These are phyloP conservation scores for Cotoneaster glaucophyllus DNA, from an alignment of 306 rosid species.

Conservation along the genomic window DNA sequence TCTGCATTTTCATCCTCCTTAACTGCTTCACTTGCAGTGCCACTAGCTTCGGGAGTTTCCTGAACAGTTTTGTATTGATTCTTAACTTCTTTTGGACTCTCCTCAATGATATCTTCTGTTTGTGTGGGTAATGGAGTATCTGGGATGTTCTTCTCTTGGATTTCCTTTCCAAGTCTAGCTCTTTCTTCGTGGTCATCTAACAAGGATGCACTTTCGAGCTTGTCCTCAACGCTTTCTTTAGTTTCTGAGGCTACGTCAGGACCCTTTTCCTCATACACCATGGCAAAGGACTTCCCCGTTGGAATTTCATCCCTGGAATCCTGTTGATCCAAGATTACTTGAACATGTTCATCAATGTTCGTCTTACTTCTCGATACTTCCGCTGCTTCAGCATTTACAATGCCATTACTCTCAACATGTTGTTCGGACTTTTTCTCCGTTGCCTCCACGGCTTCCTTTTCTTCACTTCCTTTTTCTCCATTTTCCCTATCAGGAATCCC, in stretches of 20 bases:
- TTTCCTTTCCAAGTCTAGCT: background rate
- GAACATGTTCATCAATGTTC: constrained; percentile 12
- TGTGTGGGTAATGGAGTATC: background rate
- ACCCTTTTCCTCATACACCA: too few species aligned
- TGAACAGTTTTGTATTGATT: background rate
- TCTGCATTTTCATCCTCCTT: background rate
- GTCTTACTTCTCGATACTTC: too few species aligned
- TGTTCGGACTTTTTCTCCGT: constrained; percentile 14
- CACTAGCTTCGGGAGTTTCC: background rate
- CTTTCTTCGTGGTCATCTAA: background rate
- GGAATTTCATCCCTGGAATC: too few species aligned
- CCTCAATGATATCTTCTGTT: constrained; percentile 1
- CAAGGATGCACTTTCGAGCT: background rate
- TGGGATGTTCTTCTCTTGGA: background rate
- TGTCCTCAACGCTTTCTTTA: background rate
- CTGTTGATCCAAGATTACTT: constrained; percentile 18
- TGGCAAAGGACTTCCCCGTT: too few species aligned
- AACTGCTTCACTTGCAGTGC: background rate
- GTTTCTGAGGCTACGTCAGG: background rate
- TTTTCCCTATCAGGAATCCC: constrained; percentile 13
- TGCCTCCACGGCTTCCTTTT: constrained; percentile 3
- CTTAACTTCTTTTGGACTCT: constrained; percentile 10
- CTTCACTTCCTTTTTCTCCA: constrained; percentile 9
- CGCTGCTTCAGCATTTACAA: background rate
- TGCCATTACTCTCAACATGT: constrained; percentile 1